These are phyloP conservation scores for Inosperma sp. DNA, from an alignment of 768 basidiomycete species.

Conservation along the genomic window DNA sequence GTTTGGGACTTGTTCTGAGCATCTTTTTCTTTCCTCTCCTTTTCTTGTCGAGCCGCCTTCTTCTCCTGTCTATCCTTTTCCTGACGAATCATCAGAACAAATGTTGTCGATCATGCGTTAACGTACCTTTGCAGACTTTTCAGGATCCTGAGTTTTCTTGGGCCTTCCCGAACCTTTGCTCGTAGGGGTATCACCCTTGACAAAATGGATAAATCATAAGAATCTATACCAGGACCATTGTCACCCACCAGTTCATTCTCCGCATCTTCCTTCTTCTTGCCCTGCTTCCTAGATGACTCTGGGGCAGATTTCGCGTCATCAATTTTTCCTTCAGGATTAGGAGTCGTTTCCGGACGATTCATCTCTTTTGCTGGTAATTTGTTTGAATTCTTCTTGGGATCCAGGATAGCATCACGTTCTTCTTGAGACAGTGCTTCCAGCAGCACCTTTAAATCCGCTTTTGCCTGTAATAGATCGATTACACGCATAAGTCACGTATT, in stretches of 20 bases:
- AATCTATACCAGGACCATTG: background rate
- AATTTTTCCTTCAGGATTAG: slow-evolving; percentile 22
- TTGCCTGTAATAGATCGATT: slow-evolving; percentile 43
- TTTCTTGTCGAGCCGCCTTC: slow-evolving; percentile 64
- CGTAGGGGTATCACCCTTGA: slow-evolving; percentile 14
- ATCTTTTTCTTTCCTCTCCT: slow-evolving; percentile 67
- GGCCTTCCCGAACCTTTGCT: slow-evolving; percentile 30
- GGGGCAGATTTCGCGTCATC: slow-evolving; percentile 24
- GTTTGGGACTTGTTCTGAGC: slow-evolving; percentile 69
- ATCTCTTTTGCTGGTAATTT: slow-evolving; percentile 34
- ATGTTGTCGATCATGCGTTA: background rate
- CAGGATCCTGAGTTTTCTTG: slow-evolving; percentile 54
- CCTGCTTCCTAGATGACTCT: slow-evolving; percentile 30
- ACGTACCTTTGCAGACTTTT: slow-evolving; percentile 53
- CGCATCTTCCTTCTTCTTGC: slow-evolving; percentile 31
- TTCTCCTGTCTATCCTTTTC: slow-evolving; percentile 66
- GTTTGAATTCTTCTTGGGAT: slow-evolving; percentile 41
- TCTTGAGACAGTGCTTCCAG: slow-evolving; percentile 56
- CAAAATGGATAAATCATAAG: slow-evolving; percentile 1
- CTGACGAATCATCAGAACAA: slow-evolving; percentile 32
- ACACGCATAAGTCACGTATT: background rate
- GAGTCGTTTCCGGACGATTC: slow-evolving; percentile 20
- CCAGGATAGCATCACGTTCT: slow-evolving; percentile 53
- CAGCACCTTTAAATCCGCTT: slow-evolving; percentile 45
- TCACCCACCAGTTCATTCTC: slow-evolving; percentile 40